Evolutionary conservation across 2,329 filamentous ascomycete species (phyloP).

Genomic region (Trichoderma koningiopsis): DNA sequence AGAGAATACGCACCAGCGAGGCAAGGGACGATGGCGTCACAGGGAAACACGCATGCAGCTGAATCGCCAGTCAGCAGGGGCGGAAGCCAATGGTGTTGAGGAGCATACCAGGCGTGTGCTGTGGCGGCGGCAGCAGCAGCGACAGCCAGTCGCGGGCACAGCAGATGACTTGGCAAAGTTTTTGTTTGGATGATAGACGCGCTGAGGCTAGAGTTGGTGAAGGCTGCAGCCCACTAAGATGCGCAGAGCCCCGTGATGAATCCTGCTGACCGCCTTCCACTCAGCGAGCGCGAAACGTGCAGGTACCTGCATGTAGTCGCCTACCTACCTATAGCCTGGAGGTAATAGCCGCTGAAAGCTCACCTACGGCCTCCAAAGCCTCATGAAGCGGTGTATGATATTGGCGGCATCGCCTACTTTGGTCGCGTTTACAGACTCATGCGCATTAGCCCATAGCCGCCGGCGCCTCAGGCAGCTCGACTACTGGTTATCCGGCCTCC

Average conservation of each 20-base stretch:
- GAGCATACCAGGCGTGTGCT: too few relatives aligned
- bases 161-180: too few relatives aligned
- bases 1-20: not conserved
- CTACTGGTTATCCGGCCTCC: not conserved
- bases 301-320: not conserved
- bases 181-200: not conserved
- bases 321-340: not conserved
- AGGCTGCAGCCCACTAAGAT: constrained; percentile 1
- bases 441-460: constrained; percentile 3
- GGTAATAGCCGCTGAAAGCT: not conserved
- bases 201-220: constrained; percentile 16
- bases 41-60: not conserved
- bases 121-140: too few relatives aligned
- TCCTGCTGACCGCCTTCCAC: not conserved
- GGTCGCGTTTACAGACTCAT: not conserved
- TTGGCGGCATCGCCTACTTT: not conserved
- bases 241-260: not conserved
- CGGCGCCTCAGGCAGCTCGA: not conserved
- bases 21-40: constrained; percentile 1
- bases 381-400: not conserved
- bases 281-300: not conserved
- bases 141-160: too few relatives aligned
- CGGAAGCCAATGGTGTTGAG: not conserved
- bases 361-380: not conserved
- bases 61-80: constrained; percentile 12